Evolutionary conservation across 345 rosid species (phyloP).

Genomic region (Gynandropsis gynandra): DNA sequence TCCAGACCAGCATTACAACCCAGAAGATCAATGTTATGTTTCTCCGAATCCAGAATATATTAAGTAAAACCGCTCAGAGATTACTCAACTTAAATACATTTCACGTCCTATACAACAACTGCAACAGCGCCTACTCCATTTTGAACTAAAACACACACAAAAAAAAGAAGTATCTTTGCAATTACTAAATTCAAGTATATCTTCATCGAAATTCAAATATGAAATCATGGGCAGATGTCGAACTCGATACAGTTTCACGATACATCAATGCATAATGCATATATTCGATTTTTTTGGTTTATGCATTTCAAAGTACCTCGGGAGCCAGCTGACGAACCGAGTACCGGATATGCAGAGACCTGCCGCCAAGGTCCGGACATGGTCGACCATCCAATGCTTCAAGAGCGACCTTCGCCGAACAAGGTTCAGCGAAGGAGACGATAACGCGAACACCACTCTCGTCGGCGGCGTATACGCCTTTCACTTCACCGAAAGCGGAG

Average conservation of each 20-base stretch:
- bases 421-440: conserved; percentile 43
- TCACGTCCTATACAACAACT: too few species aligned
- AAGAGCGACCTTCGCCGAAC: conserved; percentile 56
- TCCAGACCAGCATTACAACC: conserved; percentile 3
- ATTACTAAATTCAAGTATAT: too few species aligned
- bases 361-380: conserved; percentile 58
- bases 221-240: too few species aligned
- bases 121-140: too few species aligned
- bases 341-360: conserved; percentile 63
- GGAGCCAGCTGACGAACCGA: conserved; percentile 46
- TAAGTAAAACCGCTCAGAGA: too few species aligned
- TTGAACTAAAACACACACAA: too few species aligned
- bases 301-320: conserved; percentile 31
- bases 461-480: conserved; percentile 73
- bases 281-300: neutral
- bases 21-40: conserved; percentile 19
- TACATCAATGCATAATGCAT: too few species aligned
- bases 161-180: too few species aligned
- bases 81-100: too few species aligned
- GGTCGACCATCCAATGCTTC: conserved; percentile 43
- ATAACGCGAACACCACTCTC: conserved; percentile 83
- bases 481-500: conserved; percentile 52
- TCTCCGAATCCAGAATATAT: neutral
- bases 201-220: too few species aligned
- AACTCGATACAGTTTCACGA: too few species aligned